phyloP scores from a whole-genome alignment of 768 basidiomycete species.

The Rhodotorula toruloides region DNA sequence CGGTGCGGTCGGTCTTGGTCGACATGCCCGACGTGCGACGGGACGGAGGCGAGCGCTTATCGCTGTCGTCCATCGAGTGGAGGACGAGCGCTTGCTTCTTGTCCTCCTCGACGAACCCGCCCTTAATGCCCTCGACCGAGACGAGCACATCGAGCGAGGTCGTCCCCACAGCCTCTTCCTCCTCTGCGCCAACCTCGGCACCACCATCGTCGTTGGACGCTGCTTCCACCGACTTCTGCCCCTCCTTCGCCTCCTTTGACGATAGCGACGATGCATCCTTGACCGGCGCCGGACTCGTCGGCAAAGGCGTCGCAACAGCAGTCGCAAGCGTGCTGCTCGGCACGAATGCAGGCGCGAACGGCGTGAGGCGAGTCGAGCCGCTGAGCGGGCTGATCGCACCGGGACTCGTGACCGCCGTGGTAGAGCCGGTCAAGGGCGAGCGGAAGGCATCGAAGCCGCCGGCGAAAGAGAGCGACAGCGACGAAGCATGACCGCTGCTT shows the following conservation, averaged over 20 bases:
- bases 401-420: not conserved
- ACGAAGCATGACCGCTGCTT: not conserved
- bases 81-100: not conserved
- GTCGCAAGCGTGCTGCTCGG: not conserved
- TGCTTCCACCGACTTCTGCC: slow-evolving; percentile 4
- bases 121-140: not conserved
- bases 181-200: not conserved
- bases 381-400: not conserved
- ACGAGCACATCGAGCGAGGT: not conserved
- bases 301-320: not conserved
- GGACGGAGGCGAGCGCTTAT: not conserved
- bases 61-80: not conserved
- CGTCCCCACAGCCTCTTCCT: not conserved
- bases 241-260: slow-evolving; percentile 5
- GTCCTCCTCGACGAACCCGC: not conserved
- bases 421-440: not conserved
- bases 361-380: not conserved
- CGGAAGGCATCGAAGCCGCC: not conserved
- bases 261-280: not conserved
- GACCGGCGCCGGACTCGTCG: not conserved
- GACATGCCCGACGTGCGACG: slow-evolving; percentile 15
- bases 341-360: slow-evolving; percentile 6
- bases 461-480: slow-evolving; percentile 4
- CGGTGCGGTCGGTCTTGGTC: slow-evolving; percentile 17
- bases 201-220: slow-evolving; percentile 1